phyloP scores from a whole-genome alignment of 2,329 filamentous ascomycete genomes.

The Colletotrichum falcatum region DNA sequence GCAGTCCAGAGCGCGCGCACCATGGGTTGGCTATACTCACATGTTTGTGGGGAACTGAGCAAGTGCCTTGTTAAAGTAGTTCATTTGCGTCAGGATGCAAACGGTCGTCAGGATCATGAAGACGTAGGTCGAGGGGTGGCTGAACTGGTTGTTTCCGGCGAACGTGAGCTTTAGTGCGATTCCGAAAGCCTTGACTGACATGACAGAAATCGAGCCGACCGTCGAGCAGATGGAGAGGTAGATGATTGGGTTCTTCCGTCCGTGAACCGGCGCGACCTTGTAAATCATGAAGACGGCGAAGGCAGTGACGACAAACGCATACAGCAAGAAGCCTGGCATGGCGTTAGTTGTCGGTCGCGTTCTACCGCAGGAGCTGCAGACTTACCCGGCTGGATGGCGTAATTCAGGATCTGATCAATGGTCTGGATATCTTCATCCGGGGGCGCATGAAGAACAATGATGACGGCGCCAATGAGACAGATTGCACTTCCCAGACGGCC shows the following conservation, averaged over 20 bases:
- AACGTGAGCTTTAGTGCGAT: slow-evolving; percentile 97
- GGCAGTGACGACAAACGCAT: slow-evolving; percentile 81
- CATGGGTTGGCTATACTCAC: slow-evolving; percentile 65
- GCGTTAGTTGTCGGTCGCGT: slow-evolving; percentile 15
- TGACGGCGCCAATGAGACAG: slow-evolving; percentile 94
- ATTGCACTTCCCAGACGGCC: slow-evolving; percentile 96
- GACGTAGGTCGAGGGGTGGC: slow-evolving; percentile 94
- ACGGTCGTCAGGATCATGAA: slow-evolving; percentile 94
- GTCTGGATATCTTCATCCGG: slow-evolving; percentile 92
- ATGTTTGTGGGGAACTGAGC: slow-evolving; percentile 98
- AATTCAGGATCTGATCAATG: slow-evolving; percentile 90
- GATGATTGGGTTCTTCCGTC: slow-evolving; percentile 94
- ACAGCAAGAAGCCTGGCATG: slow-evolving; percentile 83
- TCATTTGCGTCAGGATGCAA: slow-evolving; percentile 99
- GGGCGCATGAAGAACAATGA: slow-evolving; percentile 97
- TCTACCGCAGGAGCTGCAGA: neutral
- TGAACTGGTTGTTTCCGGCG: slow-evolving; percentile 93
- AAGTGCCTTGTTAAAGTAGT: slow-evolving; percentile 99
- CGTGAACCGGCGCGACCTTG: slow-evolving; percentile 87
- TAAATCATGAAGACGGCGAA: slow-evolving; percentile 98
- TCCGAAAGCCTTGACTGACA: slow-evolving; percentile 98
- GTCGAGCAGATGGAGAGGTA: slow-evolving; percentile 98
- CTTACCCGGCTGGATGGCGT: slow-evolving; percentile 91
- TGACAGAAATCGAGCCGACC: slow-evolving; percentile 96
- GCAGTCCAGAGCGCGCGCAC: slow-evolving; percentile 11